These are phyloP conservation scores for Postia placenta DNA, from an alignment of 768 basidiomycete genomes.

Conservation along the genomic window DNA sequence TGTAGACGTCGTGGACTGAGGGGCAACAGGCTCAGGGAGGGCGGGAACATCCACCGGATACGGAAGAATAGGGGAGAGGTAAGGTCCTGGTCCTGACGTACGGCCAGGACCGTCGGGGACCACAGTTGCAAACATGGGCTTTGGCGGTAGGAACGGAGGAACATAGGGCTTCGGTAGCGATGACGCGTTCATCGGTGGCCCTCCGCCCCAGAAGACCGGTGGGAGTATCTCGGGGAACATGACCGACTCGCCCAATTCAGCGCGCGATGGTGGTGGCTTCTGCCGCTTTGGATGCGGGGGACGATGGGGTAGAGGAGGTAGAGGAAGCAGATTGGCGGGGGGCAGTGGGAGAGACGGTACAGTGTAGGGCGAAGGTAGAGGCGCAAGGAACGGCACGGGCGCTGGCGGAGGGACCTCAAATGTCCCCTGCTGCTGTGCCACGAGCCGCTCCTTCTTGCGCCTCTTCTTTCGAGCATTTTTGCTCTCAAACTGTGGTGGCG, in stretches of 20 bases:
- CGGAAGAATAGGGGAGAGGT: background rate
- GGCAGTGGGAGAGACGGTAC: slow-evolving; percentile 1
- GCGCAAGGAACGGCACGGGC: background rate
- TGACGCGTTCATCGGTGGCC: background rate
- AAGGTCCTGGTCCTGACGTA: background rate
- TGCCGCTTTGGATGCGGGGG: slow-evolving; percentile 1
- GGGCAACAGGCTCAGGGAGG: too few relatives aligned
- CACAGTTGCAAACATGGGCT: background rate
- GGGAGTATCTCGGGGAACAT: background rate
- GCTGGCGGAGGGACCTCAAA: background rate
- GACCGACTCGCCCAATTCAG: background rate
- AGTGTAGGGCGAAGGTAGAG: background rate
- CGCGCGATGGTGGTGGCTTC: background rate
- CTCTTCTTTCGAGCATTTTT: slow-evolving; percentile 13
- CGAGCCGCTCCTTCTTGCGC: slow-evolving; percentile 2
- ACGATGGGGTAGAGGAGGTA: background rate
- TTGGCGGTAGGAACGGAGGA: background rate
- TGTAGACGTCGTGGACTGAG: background rate
- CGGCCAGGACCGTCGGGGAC: too few relatives aligned
- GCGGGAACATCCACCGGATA: too few relatives aligned
- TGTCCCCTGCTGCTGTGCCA: background rate
- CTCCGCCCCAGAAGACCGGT: background rate
- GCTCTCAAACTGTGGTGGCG: slow-evolving; percentile 1
- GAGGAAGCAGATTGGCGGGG: too few relatives aligned
- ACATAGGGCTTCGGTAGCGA: background rate